Conservation (phyloP, 1,139 yeast genomes). For the Yamadazyma aaseri region DNA sequence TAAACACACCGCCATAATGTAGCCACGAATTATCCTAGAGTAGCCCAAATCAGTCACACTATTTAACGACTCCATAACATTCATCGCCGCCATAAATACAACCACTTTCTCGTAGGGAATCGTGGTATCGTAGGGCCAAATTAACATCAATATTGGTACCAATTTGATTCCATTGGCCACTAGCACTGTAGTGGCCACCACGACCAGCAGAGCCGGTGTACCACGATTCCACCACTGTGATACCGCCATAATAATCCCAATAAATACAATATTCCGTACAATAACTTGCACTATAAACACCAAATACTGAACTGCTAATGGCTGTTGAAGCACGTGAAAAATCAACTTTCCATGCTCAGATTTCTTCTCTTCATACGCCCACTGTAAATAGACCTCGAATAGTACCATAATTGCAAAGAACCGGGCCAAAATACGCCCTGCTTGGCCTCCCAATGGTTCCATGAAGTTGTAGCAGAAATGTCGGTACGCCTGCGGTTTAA, state of each 20-base stretch:
- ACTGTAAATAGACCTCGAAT: slow-evolving; percentile 86
- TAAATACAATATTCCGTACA: slow-evolving; percentile 16
- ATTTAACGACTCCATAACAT: slow-evolving; percentile 63
- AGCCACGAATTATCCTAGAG: too few species aligned
- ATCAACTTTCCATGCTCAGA: slow-evolving; percentile 24
- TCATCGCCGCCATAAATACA: slow-evolving; percentile 59
- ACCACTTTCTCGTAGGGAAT: slow-evolving; percentile 63
- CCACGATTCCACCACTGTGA: background rate
- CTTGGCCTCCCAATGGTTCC: slow-evolving; percentile 21
- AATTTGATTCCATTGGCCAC: slow-evolving; percentile 77
- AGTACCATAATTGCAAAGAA: slow-evolving; percentile 64
- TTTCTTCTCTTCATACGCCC: slow-evolving; percentile 86
- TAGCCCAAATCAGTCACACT: slow-evolving; percentile 39
- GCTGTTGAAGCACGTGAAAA: slow-evolving; percentile 38
- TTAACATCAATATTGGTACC: slow-evolving; percentile 89
- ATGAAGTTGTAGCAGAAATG: slow-evolving; percentile 79
- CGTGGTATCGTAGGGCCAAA: slow-evolving; percentile 89
- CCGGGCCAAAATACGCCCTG: slow-evolving; percentile 32
- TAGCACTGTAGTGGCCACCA: slow-evolving; percentile 55
- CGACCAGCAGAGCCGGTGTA: background rate
- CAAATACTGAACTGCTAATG: slow-evolving; percentile 59
- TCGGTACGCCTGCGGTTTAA: slow-evolving; percentile 87
- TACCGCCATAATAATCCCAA: background rate
- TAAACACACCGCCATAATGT: slow-evolving; percentile 6
- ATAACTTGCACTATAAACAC: slow-evolving; percentile 46